phyloP scores from a whole-genome alignment of 2,329 filamentous ascomycete species.

The Mollisia scopiformis region DNA sequence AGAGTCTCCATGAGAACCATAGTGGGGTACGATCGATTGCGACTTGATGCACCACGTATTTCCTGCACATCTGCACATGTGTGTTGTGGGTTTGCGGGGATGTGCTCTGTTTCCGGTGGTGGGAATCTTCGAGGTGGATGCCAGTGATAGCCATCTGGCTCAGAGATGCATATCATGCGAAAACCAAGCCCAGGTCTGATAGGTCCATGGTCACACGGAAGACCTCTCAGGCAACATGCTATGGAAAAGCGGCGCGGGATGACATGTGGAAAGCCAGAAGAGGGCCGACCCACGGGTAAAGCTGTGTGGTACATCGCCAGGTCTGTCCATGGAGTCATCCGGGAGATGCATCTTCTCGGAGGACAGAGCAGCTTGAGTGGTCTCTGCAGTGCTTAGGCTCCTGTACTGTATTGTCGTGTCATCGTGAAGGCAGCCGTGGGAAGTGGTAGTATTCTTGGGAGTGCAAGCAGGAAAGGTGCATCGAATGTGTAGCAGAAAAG shows the following conservation, averaged over 20 bases:
- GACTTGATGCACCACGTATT: not conserved
- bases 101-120: not conserved
- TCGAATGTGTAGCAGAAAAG: no score
- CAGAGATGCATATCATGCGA: constrained; percentile 5
- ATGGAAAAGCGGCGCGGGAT: constrained; percentile 11
- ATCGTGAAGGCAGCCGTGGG: not conserved
- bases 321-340: not conserved
- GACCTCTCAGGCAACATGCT: not conserved
- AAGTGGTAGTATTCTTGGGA: not conserved
- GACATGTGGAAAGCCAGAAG: constrained; percentile 12
- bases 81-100: constrained; percentile 2
- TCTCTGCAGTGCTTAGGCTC: not conserved
- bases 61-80: not conserved
- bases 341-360: not conserved
- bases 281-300: constrained; percentile 7
- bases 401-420: not conserved
- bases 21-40: constrained; percentile 14
- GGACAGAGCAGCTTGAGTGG: not conserved
- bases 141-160: not conserved
- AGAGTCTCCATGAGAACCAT: not conserved
- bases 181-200: constrained; percentile 1
- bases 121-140: not conserved
- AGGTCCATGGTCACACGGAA: constrained; percentile 11
- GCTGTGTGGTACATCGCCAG: not conserved
- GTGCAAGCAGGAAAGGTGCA: not conserved